Percentiles rank a stretch among this genome's conserved stretches.
These are phyloP conservation scores for Gorgonomyces haynaldii DNA, from an alignment of 192 early-diverging fungal genomes.

Conservation along the genomic window DNA sequence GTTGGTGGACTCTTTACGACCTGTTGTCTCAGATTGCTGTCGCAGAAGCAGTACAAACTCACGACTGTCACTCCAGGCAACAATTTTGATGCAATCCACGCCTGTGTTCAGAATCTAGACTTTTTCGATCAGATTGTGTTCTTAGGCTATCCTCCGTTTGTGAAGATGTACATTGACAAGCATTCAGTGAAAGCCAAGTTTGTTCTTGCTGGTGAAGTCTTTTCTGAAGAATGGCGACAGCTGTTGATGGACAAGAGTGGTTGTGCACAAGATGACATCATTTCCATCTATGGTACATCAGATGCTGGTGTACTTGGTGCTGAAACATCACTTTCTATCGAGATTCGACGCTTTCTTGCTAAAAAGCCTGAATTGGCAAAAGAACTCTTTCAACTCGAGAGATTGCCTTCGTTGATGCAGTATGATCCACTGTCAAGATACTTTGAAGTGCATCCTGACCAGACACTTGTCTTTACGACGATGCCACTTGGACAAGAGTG, in stretches of 20 bases:
- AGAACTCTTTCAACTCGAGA: constrained; percentile 16
- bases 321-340: constrained; percentile 15
- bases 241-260: constrained; percentile 10
- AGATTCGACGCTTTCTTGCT: constrained; percentile 14
- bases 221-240: constrained; percentile 18
- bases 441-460: constrained; percentile 16
- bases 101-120: background rate
- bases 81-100: background rate
- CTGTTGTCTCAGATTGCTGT: background rate
- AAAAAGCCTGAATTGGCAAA: constrained; percentile 8
- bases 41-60: constrained; percentile 3
- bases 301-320: constrained; percentile 25
- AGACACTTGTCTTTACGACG: constrained; percentile 14
- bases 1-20: constrained; percentile 16
- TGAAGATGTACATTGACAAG: constrained; percentile 3
- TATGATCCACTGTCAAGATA: constrained; percentile 22
- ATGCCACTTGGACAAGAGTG: constrained; percentile 8
- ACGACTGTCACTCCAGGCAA: constrained; percentile 9
- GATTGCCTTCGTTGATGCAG: constrained; percentile 26
- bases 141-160: constrained; percentile 11
- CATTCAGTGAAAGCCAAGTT: constrained; percentile 1
- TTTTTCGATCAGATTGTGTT: constrained; percentile 4
- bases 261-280: constrained; percentile 10
- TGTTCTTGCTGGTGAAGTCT: constrained; percentile 25
- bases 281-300: constrained; percentile 27